A percentile compares a stretch with the other conserved stretches of the same genome.
phyloP scores from a whole-genome alignment of 202 grass and related monocot species.

The Schoenoplectus tabernaemontani region DNA sequence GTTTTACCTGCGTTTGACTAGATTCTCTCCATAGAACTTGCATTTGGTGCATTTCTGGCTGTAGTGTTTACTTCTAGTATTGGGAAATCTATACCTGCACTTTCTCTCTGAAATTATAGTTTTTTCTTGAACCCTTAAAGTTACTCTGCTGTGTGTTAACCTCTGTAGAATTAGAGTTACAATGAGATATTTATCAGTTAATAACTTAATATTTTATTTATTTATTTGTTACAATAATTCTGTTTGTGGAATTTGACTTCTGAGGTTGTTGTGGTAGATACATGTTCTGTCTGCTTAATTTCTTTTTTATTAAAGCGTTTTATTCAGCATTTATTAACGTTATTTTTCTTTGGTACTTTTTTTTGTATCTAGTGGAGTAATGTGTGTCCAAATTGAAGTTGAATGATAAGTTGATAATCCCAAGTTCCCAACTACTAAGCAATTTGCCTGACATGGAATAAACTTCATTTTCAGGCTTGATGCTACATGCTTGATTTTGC shows the following conservation, averaged over 20 bases:
- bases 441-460: neutral
- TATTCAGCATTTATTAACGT: neutral
- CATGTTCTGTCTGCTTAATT: too few species aligned
- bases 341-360: neutral
- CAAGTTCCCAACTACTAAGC: neutral
- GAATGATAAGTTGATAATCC: neutral
- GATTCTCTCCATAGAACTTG: neutral
- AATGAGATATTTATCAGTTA: neutral
- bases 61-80: neutral
- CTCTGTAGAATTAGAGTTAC: neutral
- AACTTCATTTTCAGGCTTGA: constrained; percentile 19
- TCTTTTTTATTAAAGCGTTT: neutral
- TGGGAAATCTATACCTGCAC: neutral
- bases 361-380: neutral
- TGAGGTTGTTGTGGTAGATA: neutral
- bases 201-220: neutral
- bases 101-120: neutral
- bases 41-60: neutral
- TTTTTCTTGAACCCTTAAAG: neutral
- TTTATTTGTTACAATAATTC: neutral
- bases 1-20: neutral
- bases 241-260: neutral
- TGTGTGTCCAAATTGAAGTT: neutral
- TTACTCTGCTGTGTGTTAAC: neutral
- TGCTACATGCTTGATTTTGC: constrained; percentile 26